Conservation (phyloP, 495 filamentous ascomycete genomes). For the Pseudotulostoma volvatum region DNA sequence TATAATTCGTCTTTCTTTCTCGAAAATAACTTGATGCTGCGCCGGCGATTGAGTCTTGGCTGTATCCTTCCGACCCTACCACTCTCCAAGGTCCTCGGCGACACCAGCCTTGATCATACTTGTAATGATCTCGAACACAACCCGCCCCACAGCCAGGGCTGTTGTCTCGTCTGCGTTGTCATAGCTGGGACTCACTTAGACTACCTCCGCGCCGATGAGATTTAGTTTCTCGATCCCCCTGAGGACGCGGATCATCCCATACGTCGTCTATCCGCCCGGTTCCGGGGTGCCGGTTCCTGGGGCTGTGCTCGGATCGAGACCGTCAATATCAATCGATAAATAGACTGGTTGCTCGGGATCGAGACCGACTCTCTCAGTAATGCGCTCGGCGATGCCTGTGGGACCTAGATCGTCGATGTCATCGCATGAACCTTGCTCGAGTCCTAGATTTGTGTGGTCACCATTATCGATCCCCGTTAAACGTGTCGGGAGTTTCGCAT, state of each 20-base stretch:
- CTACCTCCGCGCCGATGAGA: slow-evolving; percentile 59
- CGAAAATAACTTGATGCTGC: no score
- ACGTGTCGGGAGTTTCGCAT: slow-evolving; percentile 61
- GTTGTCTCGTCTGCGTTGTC: slow-evolving; percentile 73
- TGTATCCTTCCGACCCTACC: slow-evolving; percentile 25
- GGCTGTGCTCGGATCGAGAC: slow-evolving; percentile 53
- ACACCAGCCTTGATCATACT: slow-evolving; percentile 56
- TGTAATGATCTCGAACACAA: slow-evolving; percentile 67
- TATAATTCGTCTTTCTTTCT: no score
- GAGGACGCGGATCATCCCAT: slow-evolving; percentile 54
- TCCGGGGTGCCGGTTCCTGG: slow-evolving; percentile 63
- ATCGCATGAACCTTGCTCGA: slow-evolving; percentile 46
- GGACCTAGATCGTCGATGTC: slow-evolving; percentile 54
- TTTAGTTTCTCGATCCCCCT: slow-evolving; percentile 54
- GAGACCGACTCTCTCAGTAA: slow-evolving; percentile 44
- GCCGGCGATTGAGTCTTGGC: no score
- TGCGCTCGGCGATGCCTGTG: slow-evolving; percentile 38
- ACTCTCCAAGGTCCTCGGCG: slow-evolving; percentile 28
- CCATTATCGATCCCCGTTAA: slow-evolving; percentile 48
- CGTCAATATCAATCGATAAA: slow-evolving; percentile 60
- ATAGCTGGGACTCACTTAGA: slow-evolving; percentile 77
- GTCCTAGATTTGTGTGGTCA: slow-evolving; percentile 40
- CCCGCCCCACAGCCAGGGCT: slow-evolving; percentile 67
- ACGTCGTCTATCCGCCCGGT: slow-evolving; percentile 57
- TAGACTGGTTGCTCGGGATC: slow-evolving; percentile 51